A percentile compares a stretch with the other conserved stretches of the same genome.
Conservation (phyloP, 805 yeast genomes). For the Alloascoidea africana region DNA sequence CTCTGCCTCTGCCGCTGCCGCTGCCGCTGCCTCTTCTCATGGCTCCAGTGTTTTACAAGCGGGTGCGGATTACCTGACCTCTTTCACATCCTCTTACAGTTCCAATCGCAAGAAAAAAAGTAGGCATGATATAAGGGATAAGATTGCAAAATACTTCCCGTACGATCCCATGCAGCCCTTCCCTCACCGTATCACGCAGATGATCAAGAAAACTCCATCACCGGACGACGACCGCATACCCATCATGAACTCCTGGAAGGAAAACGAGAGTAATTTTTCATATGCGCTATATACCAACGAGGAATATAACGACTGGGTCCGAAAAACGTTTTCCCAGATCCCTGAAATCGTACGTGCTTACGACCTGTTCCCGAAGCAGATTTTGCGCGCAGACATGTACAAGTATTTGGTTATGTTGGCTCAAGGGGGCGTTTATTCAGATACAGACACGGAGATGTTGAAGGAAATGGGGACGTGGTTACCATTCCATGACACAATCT, state of each 20-base stretch:
- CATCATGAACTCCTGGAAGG: slow-evolving; percentile 52
- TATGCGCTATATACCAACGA: slow-evolving; percentile 66
- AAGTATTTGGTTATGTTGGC: slow-evolving; percentile 78
- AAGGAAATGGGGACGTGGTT: slow-evolving; percentile 68
- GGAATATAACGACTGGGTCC: slow-evolving; percentile 39
- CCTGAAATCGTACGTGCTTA: slow-evolving; percentile 74
- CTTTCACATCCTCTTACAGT: no score
- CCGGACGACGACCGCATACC: slow-evolving; percentile 37
- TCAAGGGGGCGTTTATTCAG: slow-evolving; percentile 86
- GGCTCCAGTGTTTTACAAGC: no score
- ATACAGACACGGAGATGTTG: slow-evolving; percentile 70
- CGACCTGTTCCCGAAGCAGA: slow-evolving; percentile 58
- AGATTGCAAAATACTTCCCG: no score
- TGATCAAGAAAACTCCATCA: no score
- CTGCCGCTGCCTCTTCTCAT: no score
- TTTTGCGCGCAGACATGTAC: slow-evolving; percentile 87
- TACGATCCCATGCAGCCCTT: slow-evolving; percentile 49
- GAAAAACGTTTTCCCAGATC: slow-evolving; percentile 43
- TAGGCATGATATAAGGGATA: no score
- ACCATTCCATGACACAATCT: no score
- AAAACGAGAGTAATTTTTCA: slow-evolving; percentile 42
- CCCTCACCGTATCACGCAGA: slow-evolving; percentile 83
- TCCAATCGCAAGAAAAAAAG: no score
- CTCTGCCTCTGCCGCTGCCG: no score
- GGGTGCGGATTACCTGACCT: no score